These are phyloP conservation scores for Wakefieldia striispora DNA, from an alignment of 768 basidiomycete genomes.

Conservation along the genomic window DNA sequence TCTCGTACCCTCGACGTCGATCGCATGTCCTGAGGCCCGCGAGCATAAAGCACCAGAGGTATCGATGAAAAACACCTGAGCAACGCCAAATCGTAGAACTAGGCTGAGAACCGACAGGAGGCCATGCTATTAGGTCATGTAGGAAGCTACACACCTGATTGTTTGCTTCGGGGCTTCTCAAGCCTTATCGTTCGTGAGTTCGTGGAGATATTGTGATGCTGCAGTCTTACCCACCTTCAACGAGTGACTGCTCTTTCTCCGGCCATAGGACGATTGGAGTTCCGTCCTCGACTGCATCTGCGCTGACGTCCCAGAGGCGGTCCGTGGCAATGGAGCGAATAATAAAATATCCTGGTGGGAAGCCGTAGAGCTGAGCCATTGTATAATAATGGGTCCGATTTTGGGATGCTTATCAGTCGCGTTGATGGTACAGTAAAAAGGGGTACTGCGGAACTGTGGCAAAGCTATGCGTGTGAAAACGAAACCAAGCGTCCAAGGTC, in stretches of 20 bases:
- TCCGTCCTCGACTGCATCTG: conserved; percentile 36
- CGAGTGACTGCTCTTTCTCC: conserved; percentile 72
- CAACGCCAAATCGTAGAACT: neutral
- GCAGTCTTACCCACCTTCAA: conserved; percentile 56
- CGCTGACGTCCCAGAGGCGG: conserved; percentile 36
- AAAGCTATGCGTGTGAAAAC: neutral
- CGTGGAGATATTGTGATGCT: neutral
- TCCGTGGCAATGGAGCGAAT: conserved; percentile 36
- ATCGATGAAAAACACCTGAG: conserved; percentile 82
- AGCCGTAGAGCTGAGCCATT: conserved; percentile 30
- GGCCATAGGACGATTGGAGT: conserved; percentile 60
- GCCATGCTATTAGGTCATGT: neutral
- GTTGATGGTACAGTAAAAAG: neutral
- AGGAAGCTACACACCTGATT: conserved; percentile 56
- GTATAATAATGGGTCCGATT: neutral
- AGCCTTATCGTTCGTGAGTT: conserved; percentile 40
- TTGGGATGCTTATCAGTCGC: neutral
- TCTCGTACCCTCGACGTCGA: conserved; percentile 69
- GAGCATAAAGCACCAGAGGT: conserved; percentile 74
- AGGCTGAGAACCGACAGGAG: neutral
- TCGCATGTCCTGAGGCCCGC: conserved; percentile 74
- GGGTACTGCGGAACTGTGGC: neutral
- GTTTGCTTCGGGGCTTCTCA: conserved; percentile 64
- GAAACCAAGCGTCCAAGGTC: too few species aligned
- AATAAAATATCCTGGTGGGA: conserved; percentile 41